Evolutionary conservation across 2,329 filamentous ascomycete genomes (phyloP), one percentile per base, ranked within the genome.

Genomic region (Arthroderma sp.): DNA sequence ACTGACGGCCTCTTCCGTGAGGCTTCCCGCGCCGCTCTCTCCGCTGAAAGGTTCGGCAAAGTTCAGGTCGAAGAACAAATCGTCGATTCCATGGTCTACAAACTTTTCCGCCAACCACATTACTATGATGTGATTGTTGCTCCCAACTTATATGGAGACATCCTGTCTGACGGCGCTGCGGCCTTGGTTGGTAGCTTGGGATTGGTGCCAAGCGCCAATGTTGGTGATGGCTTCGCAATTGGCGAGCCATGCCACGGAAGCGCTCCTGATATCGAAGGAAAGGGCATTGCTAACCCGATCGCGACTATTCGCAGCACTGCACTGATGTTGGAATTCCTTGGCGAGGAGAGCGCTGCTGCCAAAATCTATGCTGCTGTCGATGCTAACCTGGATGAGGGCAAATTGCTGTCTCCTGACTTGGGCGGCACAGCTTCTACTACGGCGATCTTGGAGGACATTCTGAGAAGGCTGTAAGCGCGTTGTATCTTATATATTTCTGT

Each of bases 71-170:
- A 96, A 68, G 91, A 96, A 74, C 91, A 98, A 71, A 98, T 98
- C 56, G 89, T 98, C 51, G 91, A 98, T 69, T 89, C 83, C 50
- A 98, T 98, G 91, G 87, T 96, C 47, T 96, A 96, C 78, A 96
- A 96, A 74, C 83, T 98, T 46, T 96, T 96, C 80, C 86, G 89
- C 50, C 86, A 96, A 68, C 91, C 91, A 37, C 76, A 82, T 59
- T 83, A 82, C 60, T 98, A 96, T 78, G 91, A 98, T 64, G 89
- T 96, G 54, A 94, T 98, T 56, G 91, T 98, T 39, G 91, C 89
- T 6, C 91, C 89, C 43, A 96, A 96, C 70, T 76, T 98, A 50
- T 96, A 98, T 69, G 91, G 91, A 54, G 91, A 98, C 66, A 91
- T 98, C 54, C 74, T 98, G 34, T 94, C 87, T 2, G 91, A 98